Evolutionary conservation across 148 eudicot genomes (phyloP).

Genomic region (Rhododendron ovatum): DNA sequence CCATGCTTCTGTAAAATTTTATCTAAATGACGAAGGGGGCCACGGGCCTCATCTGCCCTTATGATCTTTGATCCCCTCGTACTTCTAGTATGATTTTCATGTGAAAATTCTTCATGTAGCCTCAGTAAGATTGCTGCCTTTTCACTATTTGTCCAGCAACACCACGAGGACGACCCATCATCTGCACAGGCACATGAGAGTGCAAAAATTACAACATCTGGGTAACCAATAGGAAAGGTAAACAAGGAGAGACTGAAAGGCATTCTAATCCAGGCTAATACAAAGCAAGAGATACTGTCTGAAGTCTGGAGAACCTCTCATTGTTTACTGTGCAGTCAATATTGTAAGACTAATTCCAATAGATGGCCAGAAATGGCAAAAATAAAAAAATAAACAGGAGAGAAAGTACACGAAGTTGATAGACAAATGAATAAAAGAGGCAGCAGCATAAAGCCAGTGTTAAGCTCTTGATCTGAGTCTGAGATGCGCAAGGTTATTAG

Average conservation of each 20-base stretch:
- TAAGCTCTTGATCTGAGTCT: not conserved
- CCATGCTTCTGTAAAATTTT: conserved; percentile 55
- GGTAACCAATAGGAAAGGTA: not conserved
- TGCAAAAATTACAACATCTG: not conserved
- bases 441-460: not conserved
- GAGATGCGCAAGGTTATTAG: not conserved
- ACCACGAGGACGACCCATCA: conserved; percentile 72
- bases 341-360: not conserved
- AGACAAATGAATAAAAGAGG: not conserved
- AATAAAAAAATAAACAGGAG: not conserved
- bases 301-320: not conserved
- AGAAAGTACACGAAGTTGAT: not conserved
- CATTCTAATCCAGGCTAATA: not conserved
- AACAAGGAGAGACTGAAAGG: not conserved
- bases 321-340: not conserved
- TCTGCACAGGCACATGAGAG: conserved; percentile 31
- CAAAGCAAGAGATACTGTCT: not conserved
- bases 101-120: conserved; percentile 40
- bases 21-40: conserved; percentile 24
- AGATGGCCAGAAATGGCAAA: not conserved
- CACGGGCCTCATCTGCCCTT: conserved; percentile 13
- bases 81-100: conserved; percentile 17
- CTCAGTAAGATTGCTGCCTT: conserved; percentile 54
- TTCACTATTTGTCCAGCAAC: conserved; percentile 79
- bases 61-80: conserved; percentile 17